Base-by-base conservation (phyloP, 208 protist genomes). In the Trypanosoma theileri region DNA sequence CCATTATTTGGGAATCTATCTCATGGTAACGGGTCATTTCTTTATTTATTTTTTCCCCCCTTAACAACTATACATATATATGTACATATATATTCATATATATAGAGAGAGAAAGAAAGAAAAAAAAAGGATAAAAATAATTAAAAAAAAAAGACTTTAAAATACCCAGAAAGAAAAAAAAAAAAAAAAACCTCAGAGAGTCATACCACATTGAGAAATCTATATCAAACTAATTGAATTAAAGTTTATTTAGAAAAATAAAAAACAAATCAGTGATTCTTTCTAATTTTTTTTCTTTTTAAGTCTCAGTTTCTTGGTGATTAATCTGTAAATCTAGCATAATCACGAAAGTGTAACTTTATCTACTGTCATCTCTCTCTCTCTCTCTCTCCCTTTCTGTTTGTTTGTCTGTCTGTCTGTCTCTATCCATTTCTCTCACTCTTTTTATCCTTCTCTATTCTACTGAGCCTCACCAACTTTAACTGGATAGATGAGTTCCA, bases 401-500 rank as follows among this genome's bases (percentile, higher is more conserved):
- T 48, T 11, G 6, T 35, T n/a, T n/a, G n/a, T n/a, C n/a, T n/a
- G n/a, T 19, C 52, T 11, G 21, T 35, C 28, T 45, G 13, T 58
- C 6, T 59, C n/a, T 66, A 57, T 73, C 3, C 69, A n/a, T 67
- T 35, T 64, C 57, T 73, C 1, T 48, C 65, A 52, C 60, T 56
- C n/a, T 19, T 57, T 54, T 53, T 48, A 3, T 28, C 57, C 35
- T 44, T 14, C 28, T 57, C 42, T 48, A 26, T 57, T 48, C 57
- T 56, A 69, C 26, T 68, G 40, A 57, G 42, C 8, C 12, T 73
- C 42, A 46, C 56, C 66, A 10, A 70, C 45, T 52, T 82, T 87
- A 21, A 89, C 65, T 7, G 91, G 91, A 62, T 96, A 91, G 52
- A 96, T 87, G 42, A 91, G 45, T 31, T 94, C 86, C 35, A 94